Evolutionary conservation across 441 rosid genomes (phyloP), one percentile per base, ranked within the genome.

Genomic region (Arabidopsis hybrid): DNA sequence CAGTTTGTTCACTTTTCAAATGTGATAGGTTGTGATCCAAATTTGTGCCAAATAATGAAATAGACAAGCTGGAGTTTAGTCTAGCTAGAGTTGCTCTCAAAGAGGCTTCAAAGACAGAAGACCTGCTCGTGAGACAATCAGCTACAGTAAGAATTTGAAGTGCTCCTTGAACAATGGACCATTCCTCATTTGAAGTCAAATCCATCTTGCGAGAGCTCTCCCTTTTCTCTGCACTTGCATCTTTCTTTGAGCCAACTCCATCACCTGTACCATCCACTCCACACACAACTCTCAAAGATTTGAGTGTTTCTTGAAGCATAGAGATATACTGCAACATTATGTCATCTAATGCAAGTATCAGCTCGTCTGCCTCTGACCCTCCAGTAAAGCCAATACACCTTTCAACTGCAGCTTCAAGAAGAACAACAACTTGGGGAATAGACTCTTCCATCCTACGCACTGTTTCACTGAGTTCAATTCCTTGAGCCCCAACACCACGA

Each of bases 391-490:
- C 85, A 40, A 95, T 83, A 83, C 98, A 95, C 84, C 98, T 88
- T 77, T 95, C 98, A 31, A 93, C 91, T 18, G 99, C 95, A 43
- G 94, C 97, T 85, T 95, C 99, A 55, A 95, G 89, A 85, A 91
- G 93, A 72, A 93, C 81, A 52, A 95, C 90, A 75, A 95, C 89
- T 83, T 89, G 98, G 69, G 99, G 96, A 78, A 91, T 85, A 64
- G 99, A 93, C 76, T 95, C 99, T 85, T 95, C 99, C 99, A 95
- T 95, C 77, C 99, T 87, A 70, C 98, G 83, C 77, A 95, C 98
- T 31, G 98, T 88, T 84, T 95, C 99, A 35, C 98, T 95, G 80
- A 95, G 91, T 76, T 95, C 99, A 73, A 95, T 85, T 72, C 99
- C 99, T 81, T 95, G 99, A 74, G 98, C 99, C 65, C 99, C 99